Evolutionary conservation across 169 alveolate genomes (phyloP), one percentile per base, ranked within the genome.

Genomic region (Plasmodium billcollinsi): DNA sequence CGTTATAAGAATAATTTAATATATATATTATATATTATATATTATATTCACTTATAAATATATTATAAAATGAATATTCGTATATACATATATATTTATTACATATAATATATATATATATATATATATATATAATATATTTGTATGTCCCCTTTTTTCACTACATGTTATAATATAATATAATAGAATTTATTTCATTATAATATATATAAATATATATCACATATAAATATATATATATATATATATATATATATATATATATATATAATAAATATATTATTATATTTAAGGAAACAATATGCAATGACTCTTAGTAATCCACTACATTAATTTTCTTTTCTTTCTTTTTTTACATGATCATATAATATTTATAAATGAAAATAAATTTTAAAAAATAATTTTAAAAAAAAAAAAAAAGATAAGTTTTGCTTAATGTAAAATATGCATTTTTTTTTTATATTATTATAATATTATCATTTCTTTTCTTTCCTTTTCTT

Each of bases 141-240:
- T 33, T 33, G 45, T 33, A 45, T 29, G 59, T 54, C 85, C 88
- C 88, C 88, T 74, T 74, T 74, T 74, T 39, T 47, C 88, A 74
- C 73, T 74, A 74, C 73, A 74, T 58, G 59, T 3, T 21, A 54
- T 21, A 26, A 33, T 8, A 6, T 24, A 52, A 72, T 52, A 58
- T 29, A 29, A 29, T 29, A 29, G 39, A 5, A 0, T 29, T 29
- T 1, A 1, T 29, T 29, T 29, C 5, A 29, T 29, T 29, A 29
- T 29, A 29, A 29, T 29, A 29, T 29, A 33, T 33, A 33, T 1
- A 33, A 1, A 29, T 29, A 24, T 24, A 24, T 50, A 14, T 50
- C 1, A 2, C 61, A 14, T 15, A 50, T 50, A 50, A 2, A 14
- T 24, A 24, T 29, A 29, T 29, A 29, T 2, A 33, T 33, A 33